Conservation (phyloP, 1,139 yeast species). For the Arxiozyma heterogenica region DNA sequence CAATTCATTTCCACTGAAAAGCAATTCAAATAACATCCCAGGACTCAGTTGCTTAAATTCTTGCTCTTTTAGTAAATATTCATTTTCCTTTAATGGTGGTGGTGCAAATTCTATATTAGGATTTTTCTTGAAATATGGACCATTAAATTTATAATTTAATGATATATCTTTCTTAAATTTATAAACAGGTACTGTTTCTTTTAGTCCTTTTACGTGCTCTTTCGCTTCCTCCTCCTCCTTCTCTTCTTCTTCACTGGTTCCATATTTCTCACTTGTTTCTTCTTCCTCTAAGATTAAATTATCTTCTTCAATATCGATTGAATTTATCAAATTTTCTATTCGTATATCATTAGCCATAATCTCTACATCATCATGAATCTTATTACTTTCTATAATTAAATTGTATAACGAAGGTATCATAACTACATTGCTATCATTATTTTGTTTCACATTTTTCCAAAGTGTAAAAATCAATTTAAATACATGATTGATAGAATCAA, state of each 20-base stretch:
- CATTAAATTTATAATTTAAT: slow-evolving; percentile 13
- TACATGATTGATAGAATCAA: slow-evolving; percentile 68
- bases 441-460: neutral
- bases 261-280: slow-evolving; percentile 5
- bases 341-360: slow-evolving; percentile 7
- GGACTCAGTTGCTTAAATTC: slow-evolving; percentile 58
- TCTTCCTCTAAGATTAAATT: slow-evolving; percentile 14
- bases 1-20: slow-evolving; percentile 53
- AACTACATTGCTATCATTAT: neutral
- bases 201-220: slow-evolving; percentile 12
- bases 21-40: slow-evolving; percentile 58
- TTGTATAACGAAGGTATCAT: slow-evolving; percentile 1
- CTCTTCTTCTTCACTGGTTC: slow-evolving; percentile 13
- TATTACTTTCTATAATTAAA: neutral
- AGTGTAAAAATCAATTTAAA: neutral
- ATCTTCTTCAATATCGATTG: slow-evolving; percentile 23
- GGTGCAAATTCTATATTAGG: slow-evolving; percentile 36
- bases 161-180: slow-evolving; percentile 30
- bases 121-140: slow-evolving; percentile 36
- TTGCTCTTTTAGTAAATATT: slow-evolving; percentile 43
- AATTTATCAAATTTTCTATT: slow-evolving; percentile 9
- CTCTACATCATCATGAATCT: slow-evolving; percentile 1
- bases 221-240: slow-evolving; percentile 30
- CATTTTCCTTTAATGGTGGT: slow-evolving; percentile 45
- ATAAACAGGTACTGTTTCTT: slow-evolving; percentile 17